Percentiles rank a stretch among this genome's conserved stretches.
Conservation (phyloP, 2,329 filamentous ascomycete species). For the Neofusicoccum cordaticola region DNA sequence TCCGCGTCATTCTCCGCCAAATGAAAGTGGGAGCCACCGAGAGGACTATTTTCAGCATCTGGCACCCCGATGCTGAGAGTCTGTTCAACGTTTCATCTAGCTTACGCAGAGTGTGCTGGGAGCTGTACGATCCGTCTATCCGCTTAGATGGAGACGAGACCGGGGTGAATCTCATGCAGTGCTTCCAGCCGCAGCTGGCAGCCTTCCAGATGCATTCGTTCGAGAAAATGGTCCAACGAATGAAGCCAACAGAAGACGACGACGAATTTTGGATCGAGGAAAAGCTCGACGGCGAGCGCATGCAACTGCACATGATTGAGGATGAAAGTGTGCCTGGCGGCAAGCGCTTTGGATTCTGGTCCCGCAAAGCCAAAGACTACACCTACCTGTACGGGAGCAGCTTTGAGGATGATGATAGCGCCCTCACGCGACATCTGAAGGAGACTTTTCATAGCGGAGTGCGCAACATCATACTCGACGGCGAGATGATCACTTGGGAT, state of each 20-base stretch:
- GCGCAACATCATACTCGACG: constrained; percentile 84
- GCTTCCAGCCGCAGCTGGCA: constrained; percentile 92
- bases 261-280: constrained; percentile 94
- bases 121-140: constrained; percentile 70
- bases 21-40: constrained; percentile 58
- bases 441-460: constrained; percentile 75
- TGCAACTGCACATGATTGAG: constrained; percentile 89
- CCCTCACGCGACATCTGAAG: constrained; percentile 76
- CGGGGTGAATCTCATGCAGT: constrained; percentile 81
- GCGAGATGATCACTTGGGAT: constrained; percentile 99
- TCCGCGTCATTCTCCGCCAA: constrained; percentile 84
- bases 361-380: constrained; percentile 92
- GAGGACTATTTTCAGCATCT: constrained; percentile 72
- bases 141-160: constrained; percentile 73
- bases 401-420: constrained; percentile 69
- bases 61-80: constrained; percentile 53
- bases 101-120: constrained; percentile 89
- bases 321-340: constrained; percentile 68
- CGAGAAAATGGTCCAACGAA: constrained; percentile 70
- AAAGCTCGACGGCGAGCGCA: constrained; percentile 93
- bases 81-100: constrained; percentile 87
- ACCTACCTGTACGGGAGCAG: constrained; percentile 86
- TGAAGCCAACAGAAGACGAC: constrained; percentile 66
- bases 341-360: constrained; percentile 82
- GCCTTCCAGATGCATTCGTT: constrained; percentile 85